Evolutionary conservation across 441 rosid species (phyloP).

Genomic region (Croton laevigatus): DNA sequence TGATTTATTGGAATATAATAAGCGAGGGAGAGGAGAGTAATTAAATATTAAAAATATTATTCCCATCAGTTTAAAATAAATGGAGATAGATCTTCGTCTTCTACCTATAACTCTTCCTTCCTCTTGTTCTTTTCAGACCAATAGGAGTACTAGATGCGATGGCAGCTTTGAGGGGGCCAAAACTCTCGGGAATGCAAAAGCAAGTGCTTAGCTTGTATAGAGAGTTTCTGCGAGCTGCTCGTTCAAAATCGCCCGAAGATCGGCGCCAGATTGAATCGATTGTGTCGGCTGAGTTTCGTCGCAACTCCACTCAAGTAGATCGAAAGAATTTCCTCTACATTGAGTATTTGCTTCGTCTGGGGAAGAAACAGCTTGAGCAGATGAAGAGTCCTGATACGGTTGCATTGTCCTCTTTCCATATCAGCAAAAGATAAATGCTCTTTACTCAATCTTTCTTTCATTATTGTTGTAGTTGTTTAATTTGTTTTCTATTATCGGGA

Average conservation of each 20-base stretch:
- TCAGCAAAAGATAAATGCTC: not conserved
- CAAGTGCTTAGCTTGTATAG: slow-evolving; percentile 16
- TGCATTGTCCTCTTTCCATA: slow-evolving; percentile 52
- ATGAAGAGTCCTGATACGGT: slow-evolving; percentile 59
- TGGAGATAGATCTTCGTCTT: no score
- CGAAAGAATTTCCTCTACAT: slow-evolving; percentile 74
- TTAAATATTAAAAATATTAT: no score
- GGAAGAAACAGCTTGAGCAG: slow-evolving; percentile 81
- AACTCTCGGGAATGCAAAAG: slow-evolving; percentile 18
- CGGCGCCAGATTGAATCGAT: slow-evolving; percentile 46
- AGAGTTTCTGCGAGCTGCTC: slow-evolving; percentile 15
- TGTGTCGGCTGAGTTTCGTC: slow-evolving; percentile 69
- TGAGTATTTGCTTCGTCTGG: slow-evolving; percentile 79
- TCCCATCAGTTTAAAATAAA: no score
- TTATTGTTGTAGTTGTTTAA: no score
- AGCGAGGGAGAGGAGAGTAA: no score
- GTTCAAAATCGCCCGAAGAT: slow-evolving; percentile 38
- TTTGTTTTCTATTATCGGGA: no score
- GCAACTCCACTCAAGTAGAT: slow-evolving; percentile 61
- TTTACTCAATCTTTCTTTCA: no score
- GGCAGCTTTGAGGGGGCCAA: not conserved
- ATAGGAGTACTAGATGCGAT: not conserved
- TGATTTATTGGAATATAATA: no score
- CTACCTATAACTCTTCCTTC: no score
- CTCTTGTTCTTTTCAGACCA: not conserved